Evolutionary conservation across 441 rosid genomes (phyloP), one percentile per base, ranked within the genome.

Genomic region (Manihot esculenta): DNA sequence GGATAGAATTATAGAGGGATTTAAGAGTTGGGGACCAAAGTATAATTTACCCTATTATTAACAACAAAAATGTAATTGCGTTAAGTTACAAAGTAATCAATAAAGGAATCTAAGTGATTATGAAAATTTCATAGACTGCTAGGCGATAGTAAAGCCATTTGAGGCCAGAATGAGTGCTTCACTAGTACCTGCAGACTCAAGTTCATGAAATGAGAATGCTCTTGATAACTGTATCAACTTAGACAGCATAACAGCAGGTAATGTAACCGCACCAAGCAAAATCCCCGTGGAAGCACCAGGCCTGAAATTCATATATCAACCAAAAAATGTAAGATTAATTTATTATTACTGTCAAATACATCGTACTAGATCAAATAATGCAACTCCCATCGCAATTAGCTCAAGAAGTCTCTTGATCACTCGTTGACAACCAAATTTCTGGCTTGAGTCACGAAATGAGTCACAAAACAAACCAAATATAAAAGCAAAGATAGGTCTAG

Each of bases 231-330:
- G 98, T 44, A 88, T 79, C 79, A 93, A 67, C 81, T 87, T 91
- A 2, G 97, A 87, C 8, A 95, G 74, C 87, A 91, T 86, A 50
- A 95, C 80, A 62, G 89, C 59, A 14, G 98, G 97, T 74, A 95
- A 84, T 41, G 98, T 89, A 63, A 89, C 88, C 23, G 95, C 89
- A 66, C 97, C 97, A 1, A 95, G 73, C 54, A 93, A 82, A 38
- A 38, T 38, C 42, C 42, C 42, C 42, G 42, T 5, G 42, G 42
- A 38, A 74, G 87, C 97, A 35, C 95, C 98, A 6, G 86, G 85
- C 83, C 99, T 94, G 75, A 74, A 75, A 72, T 73, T 13, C 48
- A 62, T 41, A 27, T 13, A 27, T 54, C 10, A 51, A n/a, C 11
- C 10, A 51, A n/a, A 18, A 18, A 51, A 48, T 1, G 20, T 12